These are phyloP conservation scores for Coelastrella sp. DNA, from an alignment of 139 green algal species.

Conservation along the genomic window DNA sequence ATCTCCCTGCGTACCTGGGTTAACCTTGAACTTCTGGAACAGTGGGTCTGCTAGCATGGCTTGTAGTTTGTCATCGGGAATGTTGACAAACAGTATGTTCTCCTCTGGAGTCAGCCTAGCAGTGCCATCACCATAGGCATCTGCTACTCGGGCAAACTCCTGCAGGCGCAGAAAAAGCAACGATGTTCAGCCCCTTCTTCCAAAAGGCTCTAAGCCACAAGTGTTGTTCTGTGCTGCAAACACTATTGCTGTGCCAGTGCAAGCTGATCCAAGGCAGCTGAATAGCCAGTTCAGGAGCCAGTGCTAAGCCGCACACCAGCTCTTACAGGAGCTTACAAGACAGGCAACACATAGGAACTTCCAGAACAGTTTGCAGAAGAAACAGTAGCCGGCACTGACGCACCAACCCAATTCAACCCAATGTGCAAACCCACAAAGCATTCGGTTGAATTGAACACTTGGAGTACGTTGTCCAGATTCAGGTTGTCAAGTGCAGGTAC, in stretches of 20 bases:
- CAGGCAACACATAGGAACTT: too few relatives aligned
- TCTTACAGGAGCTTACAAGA: too few relatives aligned
- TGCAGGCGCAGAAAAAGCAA: conserved; percentile 19
- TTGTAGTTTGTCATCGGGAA: conserved; percentile 88
- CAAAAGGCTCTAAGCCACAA: too few relatives aligned
- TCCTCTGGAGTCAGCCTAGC: conserved; percentile 96
- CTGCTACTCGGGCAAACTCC: conserved; percentile 50
- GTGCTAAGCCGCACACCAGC: background rate
- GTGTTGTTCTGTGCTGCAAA: too few relatives aligned
- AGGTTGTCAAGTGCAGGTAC: too few relatives aligned
- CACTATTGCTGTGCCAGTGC: background rate
- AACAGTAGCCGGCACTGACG: too few relatives aligned
- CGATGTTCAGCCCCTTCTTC: background rate
- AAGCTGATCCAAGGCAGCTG: background rate
- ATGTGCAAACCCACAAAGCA: too few relatives aligned
- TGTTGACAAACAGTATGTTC: conserved; percentile 95
- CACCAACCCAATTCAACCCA: too few relatives aligned
- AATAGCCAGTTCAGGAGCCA: background rate
- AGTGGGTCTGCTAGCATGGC: conserved; percentile 92
- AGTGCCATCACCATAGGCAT: conserved; percentile 92
- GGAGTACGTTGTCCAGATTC: too few relatives aligned
- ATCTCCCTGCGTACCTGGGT: conserved; percentile 50
- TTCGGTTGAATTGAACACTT: too few relatives aligned
- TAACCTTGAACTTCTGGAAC: conserved; percentile 79
- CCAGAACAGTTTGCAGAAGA: too few relatives aligned